Base-by-base conservation (phyloP, 306 rosid genomes). In the Cucurbita moschata region DNA sequence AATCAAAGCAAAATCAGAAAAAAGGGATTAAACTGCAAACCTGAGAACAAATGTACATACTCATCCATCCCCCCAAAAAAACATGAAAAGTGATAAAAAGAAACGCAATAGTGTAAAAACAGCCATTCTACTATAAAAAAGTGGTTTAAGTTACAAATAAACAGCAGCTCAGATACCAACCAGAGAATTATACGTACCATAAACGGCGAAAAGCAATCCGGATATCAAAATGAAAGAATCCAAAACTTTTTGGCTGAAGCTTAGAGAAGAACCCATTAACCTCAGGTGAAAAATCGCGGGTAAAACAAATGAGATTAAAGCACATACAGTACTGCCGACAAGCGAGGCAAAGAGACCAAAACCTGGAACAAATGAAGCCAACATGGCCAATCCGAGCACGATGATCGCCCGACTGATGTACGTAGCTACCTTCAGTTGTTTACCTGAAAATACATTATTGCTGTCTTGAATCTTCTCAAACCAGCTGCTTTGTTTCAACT, bases 251-350 rank as follows among this genome's bases (percentile, higher is more conserved):
- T 87, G 90, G 90, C 89, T 83, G 9, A 72, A 67, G 65, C 67
- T 46, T 62, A 87, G 83, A 71, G 98, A 86, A 79, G 91, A 82
- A 52, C 97, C 90, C 63, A 87, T 75, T 63, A 93, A 26, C 63
- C 50, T 82, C 5, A 93, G 75, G 83, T 93, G 96, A 83, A 88
- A 90, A 76, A 85, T 76, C 60, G 94, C 88, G 11, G 97, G 98
- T 86, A 93, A 81, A 78, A 93, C 92, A 77, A 88, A 93, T 19
- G 97, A 93, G 82, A 93, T 83, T 75, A 86, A 66, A 46, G 94
- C 88, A 80, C 98, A 93, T 53, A 93, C 80, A 10, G 96, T 86
- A 77, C 98, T 90, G 43, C 98, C 98, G 51, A 87, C 94, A 54
- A 93, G 85, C 13, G 98, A 93, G 18, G 88, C 97, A 56, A 85